phyloP scores from a whole-genome alignment of 2,329 filamentous ascomycete genomes.

The Fusarium falciforme region DNA sequence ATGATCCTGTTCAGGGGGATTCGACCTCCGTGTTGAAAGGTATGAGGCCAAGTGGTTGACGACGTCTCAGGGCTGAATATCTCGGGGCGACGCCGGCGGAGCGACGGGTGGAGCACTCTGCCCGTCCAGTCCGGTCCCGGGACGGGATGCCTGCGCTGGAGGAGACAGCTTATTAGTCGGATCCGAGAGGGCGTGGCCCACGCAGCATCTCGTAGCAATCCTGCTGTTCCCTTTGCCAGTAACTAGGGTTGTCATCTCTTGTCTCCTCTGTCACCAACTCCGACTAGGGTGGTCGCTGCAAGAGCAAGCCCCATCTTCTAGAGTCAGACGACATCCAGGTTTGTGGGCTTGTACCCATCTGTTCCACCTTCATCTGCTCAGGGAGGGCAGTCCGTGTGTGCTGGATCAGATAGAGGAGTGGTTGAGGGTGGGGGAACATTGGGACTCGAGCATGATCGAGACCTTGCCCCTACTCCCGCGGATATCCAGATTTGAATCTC shows the following conservation, averaged over 20 bases:
- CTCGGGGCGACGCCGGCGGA: conserved; percentile 16
- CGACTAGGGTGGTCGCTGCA: background rate
- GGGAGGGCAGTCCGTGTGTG: background rate
- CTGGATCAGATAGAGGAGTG: background rate
- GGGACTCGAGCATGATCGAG: conserved; percentile 3
- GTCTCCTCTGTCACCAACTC: conserved; percentile 11
- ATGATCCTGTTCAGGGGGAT: conserved; percentile 5
- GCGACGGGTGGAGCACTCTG: conserved; percentile 19
- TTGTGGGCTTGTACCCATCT: conserved; percentile 32
- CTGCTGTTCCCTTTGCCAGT: conserved; percentile 4
- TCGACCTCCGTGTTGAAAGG: background rate
- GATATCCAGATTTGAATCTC: conserved; percentile 15
- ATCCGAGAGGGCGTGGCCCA: conserved; percentile 19
- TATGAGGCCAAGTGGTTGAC: background rate
- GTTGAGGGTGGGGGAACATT: conserved; percentile 9
- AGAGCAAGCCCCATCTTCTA: conserved; percentile 17
- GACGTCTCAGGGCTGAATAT: conserved; percentile 19
- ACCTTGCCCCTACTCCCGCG: background rate
- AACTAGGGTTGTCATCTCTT: conserved; percentile 29
- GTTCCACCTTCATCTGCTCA: conserved; percentile 5
- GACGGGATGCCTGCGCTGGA: conserved; percentile 37
- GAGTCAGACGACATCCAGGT: conserved; percentile 26
- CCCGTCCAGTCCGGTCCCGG: conserved; percentile 39
- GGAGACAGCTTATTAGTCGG: conserved; percentile 38
- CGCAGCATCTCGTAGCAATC: conserved; percentile 24